A percentile compares a stretch with the other conserved stretches of the same genome.
Evolutionary conservation across 768 basidiomycete species (phyloP).

Genomic region (Boletus rubescentipes): DNA sequence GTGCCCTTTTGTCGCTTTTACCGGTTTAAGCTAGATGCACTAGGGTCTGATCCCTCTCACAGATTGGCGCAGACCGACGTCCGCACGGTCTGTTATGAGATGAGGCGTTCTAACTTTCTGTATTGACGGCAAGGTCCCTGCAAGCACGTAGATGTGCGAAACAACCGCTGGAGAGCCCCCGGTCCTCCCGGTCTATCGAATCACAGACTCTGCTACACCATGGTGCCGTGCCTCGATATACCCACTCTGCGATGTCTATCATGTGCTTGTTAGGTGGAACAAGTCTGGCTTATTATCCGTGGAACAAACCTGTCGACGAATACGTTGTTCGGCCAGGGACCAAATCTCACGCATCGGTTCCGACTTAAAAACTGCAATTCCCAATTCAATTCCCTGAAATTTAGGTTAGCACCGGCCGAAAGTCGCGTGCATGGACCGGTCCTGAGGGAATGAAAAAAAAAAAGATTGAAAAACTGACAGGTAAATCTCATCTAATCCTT

Average conservation of each 20-base stretch:
- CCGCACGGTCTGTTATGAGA: slow-evolving; percentile 1
- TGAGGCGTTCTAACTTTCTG: neutral
- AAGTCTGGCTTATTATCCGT: neutral
- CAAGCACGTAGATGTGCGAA: neutral
- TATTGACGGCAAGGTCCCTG: neutral
- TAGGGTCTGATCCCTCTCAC: slow-evolving; percentile 7
- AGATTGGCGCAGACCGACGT: slow-evolving; percentile 2
- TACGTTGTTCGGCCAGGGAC: neutral
- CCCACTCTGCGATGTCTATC: neutral
- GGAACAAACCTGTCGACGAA: slow-evolving; percentile 2
- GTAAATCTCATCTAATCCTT: slow-evolving; percentile 2
- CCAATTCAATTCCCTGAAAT: neutral
- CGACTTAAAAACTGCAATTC: neutral
- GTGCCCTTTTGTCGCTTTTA: slow-evolving; percentile 5
- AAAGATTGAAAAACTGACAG: neutral
- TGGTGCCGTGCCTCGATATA: neutral
- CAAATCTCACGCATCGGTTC: neutral
- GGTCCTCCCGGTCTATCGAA: too few relatives aligned
- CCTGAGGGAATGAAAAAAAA: neutral
- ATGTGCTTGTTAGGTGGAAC: slow-evolving; percentile 6
- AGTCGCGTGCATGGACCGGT: neutral
- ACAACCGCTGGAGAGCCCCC: too few relatives aligned
- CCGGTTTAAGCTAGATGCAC: slow-evolving; percentile 19
- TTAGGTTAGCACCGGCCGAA: neutral
- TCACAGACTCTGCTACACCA: neutral